Evolutionary conservation across 2,329 filamentous ascomycete species (phyloP).

Genomic region (Saccharata proteae): DNA sequence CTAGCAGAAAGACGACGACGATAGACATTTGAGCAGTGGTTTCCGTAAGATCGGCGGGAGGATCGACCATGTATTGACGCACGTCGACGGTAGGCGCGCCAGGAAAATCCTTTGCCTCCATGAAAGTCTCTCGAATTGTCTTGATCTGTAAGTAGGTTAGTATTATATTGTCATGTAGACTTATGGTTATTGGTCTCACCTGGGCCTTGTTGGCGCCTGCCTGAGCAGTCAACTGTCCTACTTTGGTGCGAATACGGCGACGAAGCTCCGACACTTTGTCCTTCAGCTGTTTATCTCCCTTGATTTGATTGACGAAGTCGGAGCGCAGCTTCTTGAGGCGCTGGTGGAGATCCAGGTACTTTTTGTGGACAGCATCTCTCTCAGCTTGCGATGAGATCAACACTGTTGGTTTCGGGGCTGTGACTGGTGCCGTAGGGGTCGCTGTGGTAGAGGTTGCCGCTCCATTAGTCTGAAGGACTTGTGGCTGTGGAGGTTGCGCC

Average conservation of each 20-base stretch:
- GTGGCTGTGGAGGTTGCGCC: constrained; percentile 1
- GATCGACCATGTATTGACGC: constrained; percentile 14
- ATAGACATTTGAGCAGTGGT: constrained; percentile 5
- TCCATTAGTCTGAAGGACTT: too few relatives aligned
- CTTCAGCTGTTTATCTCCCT: constrained; percentile 17
- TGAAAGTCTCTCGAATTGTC: constrained; percentile 18
- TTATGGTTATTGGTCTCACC: constrained; percentile 16
- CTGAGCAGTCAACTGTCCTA: constrained; percentile 25
- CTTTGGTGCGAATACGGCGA: constrained; percentile 18
- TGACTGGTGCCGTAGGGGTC: not conserved
- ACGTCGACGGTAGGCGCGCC: constrained; percentile 22
- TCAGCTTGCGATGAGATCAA: constrained; percentile 3
- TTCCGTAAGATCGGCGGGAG: not conserved
- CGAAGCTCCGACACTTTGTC: constrained; percentile 19
- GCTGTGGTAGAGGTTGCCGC: constrained; percentile 10
- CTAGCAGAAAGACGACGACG: constrained; percentile 56
- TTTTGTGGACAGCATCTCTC: constrained; percentile 19
- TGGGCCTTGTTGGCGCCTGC: too few relatives aligned
- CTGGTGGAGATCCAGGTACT: constrained; percentile 23
- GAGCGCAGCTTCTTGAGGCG: constrained; percentile 25
- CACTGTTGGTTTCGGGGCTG: constrained; percentile 8
- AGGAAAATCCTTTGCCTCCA: constrained; percentile 14
- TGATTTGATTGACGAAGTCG: constrained; percentile 16
- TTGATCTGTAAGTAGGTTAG: constrained; percentile 11
- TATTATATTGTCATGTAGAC: not conserved